Percentiles rank a stretch among this genome's conserved stretches.
These are phyloP conservation scores for Moesziomyces sp. DNA, from an alignment of 1,284 basidiomycete genomes.

Conservation along the genomic window DNA sequence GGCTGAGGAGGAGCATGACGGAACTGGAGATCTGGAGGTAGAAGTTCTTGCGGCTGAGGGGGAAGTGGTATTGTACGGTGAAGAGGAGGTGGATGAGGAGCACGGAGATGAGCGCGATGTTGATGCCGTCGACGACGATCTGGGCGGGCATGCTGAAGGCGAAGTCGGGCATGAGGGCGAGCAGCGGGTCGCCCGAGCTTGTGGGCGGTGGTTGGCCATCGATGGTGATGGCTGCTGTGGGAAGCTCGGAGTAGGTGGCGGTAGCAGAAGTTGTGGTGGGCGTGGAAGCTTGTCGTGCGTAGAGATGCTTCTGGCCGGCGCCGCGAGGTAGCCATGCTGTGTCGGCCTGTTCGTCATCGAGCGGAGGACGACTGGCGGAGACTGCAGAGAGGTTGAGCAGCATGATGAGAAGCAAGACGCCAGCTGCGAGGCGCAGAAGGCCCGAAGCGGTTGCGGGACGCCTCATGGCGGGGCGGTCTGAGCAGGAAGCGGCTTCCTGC, in stretches of 20 bases:
- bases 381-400: conserved; percentile 13
- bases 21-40: conserved; percentile 86
- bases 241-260: conserved; percentile 31
- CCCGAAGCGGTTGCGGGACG: neutral
- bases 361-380: neutral
- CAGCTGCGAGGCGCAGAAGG: neutral
- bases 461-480: neutral
- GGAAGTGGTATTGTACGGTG: conserved; percentile 95
- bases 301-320: conserved; percentile 2
- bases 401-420: neutral
- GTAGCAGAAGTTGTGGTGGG: conserved; percentile 10
- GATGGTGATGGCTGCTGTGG: conserved; percentile 42
- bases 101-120: conserved; percentile 85
- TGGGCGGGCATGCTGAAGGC: conserved; percentile 90
- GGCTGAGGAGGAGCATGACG: conserved; percentile 75
- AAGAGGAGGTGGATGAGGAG: conserved; percentile 92
- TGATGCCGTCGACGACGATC: conserved; percentile 85
- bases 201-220: conserved; percentile 53
- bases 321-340: neutral
- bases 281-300: conserved; percentile 11
- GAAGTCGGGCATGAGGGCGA: conserved; percentile 65
- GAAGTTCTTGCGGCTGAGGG: conserved; percentile 90
- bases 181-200: conserved; percentile 33
- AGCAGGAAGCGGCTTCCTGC: too few relatives aligned
- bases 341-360: neutral